Conservation (phyloP, 345 rosid genomes). For the Syzygium oleosum region DNA sequence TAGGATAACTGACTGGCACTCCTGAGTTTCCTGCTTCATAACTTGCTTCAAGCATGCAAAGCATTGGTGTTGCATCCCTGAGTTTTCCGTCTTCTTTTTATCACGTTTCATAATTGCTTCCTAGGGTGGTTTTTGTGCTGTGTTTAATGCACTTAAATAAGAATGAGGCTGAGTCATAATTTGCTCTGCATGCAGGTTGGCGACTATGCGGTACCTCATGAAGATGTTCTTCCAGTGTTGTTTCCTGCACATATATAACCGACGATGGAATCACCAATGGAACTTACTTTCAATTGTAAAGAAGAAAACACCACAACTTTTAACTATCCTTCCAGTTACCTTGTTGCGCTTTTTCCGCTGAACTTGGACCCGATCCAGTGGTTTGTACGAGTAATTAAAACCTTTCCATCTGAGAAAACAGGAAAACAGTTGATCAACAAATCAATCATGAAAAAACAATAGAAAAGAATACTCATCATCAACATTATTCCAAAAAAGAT, state of each 20-base stretch:
- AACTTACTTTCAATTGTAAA: background rate
- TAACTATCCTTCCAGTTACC: constrained; percentile 24
- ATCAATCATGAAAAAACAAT: background rate
- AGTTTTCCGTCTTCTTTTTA: constrained; percentile 36
- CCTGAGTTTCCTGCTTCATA: background rate
- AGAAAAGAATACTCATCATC: background rate
- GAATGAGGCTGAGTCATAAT: background rate
- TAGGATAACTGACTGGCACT: background rate
- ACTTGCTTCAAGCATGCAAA: background rate
- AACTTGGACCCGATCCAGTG: constrained; percentile 49
- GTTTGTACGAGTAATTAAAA: constrained; percentile 38
- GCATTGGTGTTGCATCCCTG: too few relatives aligned
- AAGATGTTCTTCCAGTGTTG: constrained; percentile 71
- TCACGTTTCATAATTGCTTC: constrained; percentile 55
- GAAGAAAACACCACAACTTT: background rate
- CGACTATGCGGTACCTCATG: background rate
- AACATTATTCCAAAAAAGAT: background rate
- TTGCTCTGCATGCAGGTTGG: background rate
- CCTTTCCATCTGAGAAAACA: constrained; percentile 69
- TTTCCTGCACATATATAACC: constrained; percentile 39
- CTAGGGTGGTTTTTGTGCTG: background rate
- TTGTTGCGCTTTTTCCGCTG: constrained; percentile 57
- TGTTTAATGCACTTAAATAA: background rate
- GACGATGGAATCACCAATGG: background rate
- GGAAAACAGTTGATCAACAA: background rate